phyloP scores from a whole-genome alignment of 495 filamentous ascomycete species.

The Platismatia glauca region DNA sequence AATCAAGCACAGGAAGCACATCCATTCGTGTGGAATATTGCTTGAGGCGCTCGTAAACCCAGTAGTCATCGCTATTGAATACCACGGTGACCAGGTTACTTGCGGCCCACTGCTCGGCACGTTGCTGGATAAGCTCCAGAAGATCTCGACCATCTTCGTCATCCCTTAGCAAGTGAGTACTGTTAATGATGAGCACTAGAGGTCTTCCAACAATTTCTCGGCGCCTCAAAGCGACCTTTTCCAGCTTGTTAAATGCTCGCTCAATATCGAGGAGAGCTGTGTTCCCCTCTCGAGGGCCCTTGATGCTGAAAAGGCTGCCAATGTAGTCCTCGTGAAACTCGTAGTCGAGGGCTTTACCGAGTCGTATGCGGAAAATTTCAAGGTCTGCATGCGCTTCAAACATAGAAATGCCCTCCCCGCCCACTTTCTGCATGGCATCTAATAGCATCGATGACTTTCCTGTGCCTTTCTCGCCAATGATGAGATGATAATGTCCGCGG shows the following conservation, averaged over 20 bases:
- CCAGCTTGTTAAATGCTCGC: slow-evolving; percentile 90
- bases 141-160: slow-evolving; percentile 86
- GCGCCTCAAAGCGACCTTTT: slow-evolving; percentile 84
- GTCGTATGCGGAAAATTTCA: slow-evolving; percentile 85
- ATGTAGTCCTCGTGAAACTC: slow-evolving; percentile 87
- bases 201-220: slow-evolving; percentile 49
- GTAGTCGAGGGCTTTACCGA: slow-evolving; percentile 90
- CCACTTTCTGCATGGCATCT: slow-evolving; percentile 82
- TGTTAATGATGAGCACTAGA: slow-evolving; percentile 82
- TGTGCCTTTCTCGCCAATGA: slow-evolving; percentile 95
- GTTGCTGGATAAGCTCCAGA: slow-evolving; percentile 88
- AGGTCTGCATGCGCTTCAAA: slow-evolving; percentile 92
- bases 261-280: slow-evolving; percentile 90
- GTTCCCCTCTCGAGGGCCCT: slow-evolving; percentile 74
- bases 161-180: slow-evolving; percentile 79
- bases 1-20: slow-evolving; percentile 69
- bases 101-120: slow-evolving; percentile 92
- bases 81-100: slow-evolving; percentile 80
- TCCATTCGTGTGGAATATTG: slow-evolving; percentile 87
- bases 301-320: slow-evolving; percentile 86
- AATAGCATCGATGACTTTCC: slow-evolving; percentile 95
- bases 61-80: slow-evolving; percentile 93
- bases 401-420: slow-evolving; percentile 81
- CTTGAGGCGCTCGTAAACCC: slow-evolving; percentile 92
- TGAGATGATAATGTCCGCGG: slow-evolving; percentile 75